phyloP scores from a whole-genome alignment of 805 yeast species.

The Monosporozyma yasuniensis region DNA sequence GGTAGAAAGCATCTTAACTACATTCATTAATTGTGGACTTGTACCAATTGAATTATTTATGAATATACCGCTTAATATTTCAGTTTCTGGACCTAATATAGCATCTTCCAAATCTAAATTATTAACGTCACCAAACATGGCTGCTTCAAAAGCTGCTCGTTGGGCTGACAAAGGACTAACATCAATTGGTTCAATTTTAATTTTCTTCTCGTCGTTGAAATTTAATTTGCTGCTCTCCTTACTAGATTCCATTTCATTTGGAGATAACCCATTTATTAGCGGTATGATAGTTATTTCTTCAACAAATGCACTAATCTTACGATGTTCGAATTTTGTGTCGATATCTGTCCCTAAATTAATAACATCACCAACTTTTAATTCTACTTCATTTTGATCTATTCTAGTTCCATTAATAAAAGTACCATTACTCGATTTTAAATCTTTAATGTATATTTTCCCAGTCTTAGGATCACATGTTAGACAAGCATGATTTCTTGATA shows the following conservation, averaged over 20 bases:
- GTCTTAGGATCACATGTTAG: slow-evolving; percentile 57
- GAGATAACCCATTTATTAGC: slow-evolving; percentile 14
- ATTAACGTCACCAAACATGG: slow-evolving; percentile 54
- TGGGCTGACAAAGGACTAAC: slow-evolving; percentile 14
- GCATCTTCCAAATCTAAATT: slow-evolving; percentile 40
- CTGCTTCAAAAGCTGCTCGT: slow-evolving; percentile 42
- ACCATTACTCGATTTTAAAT: slow-evolving; percentile 88
- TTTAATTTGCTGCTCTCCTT: not conserved
- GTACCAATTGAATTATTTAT: slow-evolving; percentile 53
- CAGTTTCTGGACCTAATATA: slow-evolving; percentile 39
- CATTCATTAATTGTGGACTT: slow-evolving; percentile 44
- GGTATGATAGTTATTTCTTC: slow-evolving; percentile 56
- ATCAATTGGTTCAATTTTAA: not conserved
- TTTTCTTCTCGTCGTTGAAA: not conserved
- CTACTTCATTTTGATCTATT: slow-evolving; percentile 47
- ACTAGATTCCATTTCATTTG: not conserved
- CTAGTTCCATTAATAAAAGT: slow-evolving; percentile 78
- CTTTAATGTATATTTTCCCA: slow-evolving; percentile 69
- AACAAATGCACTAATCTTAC: slow-evolving; percentile 76
- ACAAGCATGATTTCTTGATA: slow-evolving; percentile 91
- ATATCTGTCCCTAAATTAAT: slow-evolving; percentile 92
- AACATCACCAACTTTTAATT: slow-evolving; percentile 69
- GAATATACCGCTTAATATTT: slow-evolving; percentile 46
- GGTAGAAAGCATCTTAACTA: slow-evolving; percentile 45
- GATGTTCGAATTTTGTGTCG: slow-evolving; percentile 53